These are phyloP conservation scores for Amauroascus niger DNA, from an alignment of 2,329 filamentous ascomycete species.

Conservation along the genomic window DNA sequence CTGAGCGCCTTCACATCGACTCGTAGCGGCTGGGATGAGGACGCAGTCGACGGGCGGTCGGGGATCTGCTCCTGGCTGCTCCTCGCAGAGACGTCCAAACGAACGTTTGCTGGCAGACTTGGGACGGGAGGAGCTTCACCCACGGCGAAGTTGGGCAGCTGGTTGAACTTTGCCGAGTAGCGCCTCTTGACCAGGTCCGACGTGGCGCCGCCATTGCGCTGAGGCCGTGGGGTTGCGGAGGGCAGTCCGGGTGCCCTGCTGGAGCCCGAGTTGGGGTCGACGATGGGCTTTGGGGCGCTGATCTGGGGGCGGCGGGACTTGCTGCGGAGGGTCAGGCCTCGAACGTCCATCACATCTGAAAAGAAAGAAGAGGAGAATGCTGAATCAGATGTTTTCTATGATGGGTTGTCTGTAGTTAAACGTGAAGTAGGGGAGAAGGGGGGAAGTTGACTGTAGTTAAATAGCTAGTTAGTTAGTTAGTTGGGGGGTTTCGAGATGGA, in stretches of 20 bases:
- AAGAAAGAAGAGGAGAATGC: not conserved
- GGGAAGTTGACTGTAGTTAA: too few species aligned
- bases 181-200: slow-evolving; percentile 84
- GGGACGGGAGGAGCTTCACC: slow-evolving; percentile 61
- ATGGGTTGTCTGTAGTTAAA: too few species aligned
- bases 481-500: too few species aligned
- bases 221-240: slow-evolving; percentile 24
- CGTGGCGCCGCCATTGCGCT: slow-evolving; percentile 45
- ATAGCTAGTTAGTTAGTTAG: too few species aligned
- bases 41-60: slow-evolving; percentile 36
- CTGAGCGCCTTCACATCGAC: slow-evolving; percentile 69
- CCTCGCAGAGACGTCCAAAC: slow-evolving; percentile 46
- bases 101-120: slow-evolving; percentile 46
- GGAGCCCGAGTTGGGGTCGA: slow-evolving; percentile 23
- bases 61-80: not conserved
- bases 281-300: slow-evolving; percentile 51
- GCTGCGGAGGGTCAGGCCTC: slow-evolving; percentile 54
- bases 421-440: too few species aligned
- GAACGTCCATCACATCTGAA: slow-evolving; percentile 38
- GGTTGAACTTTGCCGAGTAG: slow-evolving; percentile 88
- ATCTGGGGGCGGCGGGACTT: slow-evolving; percentile 50
- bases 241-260: slow-evolving; percentile 19
- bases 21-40: slow-evolving; percentile 50
- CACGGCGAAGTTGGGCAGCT: slow-evolving; percentile 57
- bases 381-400: too few species aligned